Conservation (phyloP, 257 asterid species). For the Rehmannia glutinosa region DNA sequence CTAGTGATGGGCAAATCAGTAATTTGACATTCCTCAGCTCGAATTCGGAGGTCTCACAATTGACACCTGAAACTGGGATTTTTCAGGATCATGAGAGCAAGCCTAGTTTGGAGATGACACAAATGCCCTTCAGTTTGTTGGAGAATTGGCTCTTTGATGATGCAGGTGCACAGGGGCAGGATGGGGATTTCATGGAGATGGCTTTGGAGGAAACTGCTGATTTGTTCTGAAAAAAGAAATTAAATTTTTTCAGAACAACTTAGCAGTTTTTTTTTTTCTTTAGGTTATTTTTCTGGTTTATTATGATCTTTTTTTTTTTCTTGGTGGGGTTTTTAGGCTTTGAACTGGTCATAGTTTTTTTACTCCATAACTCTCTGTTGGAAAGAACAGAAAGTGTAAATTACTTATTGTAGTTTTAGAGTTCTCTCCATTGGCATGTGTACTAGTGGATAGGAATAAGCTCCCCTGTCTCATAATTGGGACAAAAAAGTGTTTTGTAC, state of each 20-base stretch:
- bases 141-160: slow-evolving; percentile 69
- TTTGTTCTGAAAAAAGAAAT: slow-evolving; percentile 61
- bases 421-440: not conserved
- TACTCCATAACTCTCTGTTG: not conserved
- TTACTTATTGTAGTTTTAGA: slow-evolving; percentile 7
- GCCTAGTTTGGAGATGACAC: slow-evolving; percentile 22
- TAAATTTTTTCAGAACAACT: slow-evolving; percentile 38
- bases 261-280: slow-evolving; percentile 25
- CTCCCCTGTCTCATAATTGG: not conserved
- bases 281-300: not conserved
- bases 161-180: slow-evolving; percentile 48
- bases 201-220: slow-evolving; percentile 61
- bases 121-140: slow-evolving; percentile 41
- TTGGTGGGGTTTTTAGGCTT: slow-evolving; percentile 1
- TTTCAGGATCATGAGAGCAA: slow-evolving; percentile 17
- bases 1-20: slow-evolving; percentile 56
- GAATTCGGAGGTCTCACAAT: slow-evolving; percentile 27
- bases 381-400: slow-evolving; percentile 17
- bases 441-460: slow-evolving; percentile 14
- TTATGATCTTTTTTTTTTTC: not conserved
- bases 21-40: slow-evolving; percentile 20
- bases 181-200: slow-evolving; percentile 56
- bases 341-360: not conserved
- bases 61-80: slow-evolving; percentile 7
- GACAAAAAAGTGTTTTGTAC: not conserved